phyloP scores from a whole-genome alignment of 129 eudicot genomes.

The Kitagawia praeruptora region DNA sequence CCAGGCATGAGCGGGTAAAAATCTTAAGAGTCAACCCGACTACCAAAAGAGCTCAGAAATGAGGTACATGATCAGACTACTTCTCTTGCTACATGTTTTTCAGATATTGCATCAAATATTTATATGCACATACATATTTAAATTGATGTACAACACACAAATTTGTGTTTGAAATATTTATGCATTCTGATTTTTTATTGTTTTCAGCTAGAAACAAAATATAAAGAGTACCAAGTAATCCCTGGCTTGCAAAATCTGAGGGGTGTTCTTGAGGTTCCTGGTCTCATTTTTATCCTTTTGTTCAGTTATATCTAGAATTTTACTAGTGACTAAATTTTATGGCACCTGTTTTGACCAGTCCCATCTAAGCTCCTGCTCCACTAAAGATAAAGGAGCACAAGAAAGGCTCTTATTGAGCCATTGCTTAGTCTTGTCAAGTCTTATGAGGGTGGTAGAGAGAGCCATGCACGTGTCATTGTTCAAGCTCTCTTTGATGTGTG shows the following conservation, averaged over 20 bases:
- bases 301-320: background rate
- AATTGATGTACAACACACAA: background rate
- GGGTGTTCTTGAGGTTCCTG: slow-evolving; percentile 67
- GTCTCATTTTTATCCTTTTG: background rate
- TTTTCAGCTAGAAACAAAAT: slow-evolving; percentile 76
- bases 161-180: background rate
- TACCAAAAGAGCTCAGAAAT: slow-evolving; percentile 73
- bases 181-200: background rate
- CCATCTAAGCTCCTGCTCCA: slow-evolving; percentile 65
- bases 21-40: too few relatives aligned
- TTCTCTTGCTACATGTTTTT: slow-evolving; percentile 8
- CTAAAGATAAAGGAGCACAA: slow-evolving; percentile 85
- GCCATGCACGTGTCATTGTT: slow-evolving; percentile 92
- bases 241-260: slow-evolving; percentile 53
- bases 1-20: slow-evolving; percentile 91
- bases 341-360: slow-evolving; percentile 36
- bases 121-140: background rate
- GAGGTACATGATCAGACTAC: slow-evolving; percentile 30
- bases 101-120: background rate
- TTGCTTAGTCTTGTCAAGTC: slow-evolving; percentile 85
- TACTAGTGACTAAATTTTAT: background rate
- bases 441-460: slow-evolving; percentile 96
- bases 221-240: slow-evolving; percentile 59
- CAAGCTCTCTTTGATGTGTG: slow-evolving; percentile 84
- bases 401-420: slow-evolving; percentile 90